These are phyloP conservation scores for Thalassiosira livingstoniorum DNA, from an alignment of 352 stramenopile species.

Conservation along the genomic window DNA sequence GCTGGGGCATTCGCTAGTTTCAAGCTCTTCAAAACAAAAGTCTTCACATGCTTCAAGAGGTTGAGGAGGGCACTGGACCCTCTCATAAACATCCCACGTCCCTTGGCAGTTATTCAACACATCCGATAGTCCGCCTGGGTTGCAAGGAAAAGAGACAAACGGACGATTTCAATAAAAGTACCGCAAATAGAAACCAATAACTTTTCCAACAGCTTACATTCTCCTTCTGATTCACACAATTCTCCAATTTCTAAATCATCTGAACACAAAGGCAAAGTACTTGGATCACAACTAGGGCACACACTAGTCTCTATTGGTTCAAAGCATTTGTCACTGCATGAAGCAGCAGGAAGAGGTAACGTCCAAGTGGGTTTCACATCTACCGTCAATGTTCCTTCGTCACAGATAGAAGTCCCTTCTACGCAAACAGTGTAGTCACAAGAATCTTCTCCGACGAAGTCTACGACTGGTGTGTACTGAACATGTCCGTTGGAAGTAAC, in stretches of 20 bases:
- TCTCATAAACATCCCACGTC: constrained; percentile 32
- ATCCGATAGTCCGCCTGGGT: constrained; percentile 23
- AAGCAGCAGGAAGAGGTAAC: background rate
- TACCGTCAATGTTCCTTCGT: constrained; percentile 10
- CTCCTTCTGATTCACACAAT: constrained; percentile 36
- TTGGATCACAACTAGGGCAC: constrained; percentile 27
- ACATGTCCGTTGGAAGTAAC: background rate
- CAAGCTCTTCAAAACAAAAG: constrained; percentile 22
- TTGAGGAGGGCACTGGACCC: constrained; percentile 10
- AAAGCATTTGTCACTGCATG: constrained; percentile 26
- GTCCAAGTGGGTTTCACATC: background rate
- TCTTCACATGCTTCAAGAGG: constrained; percentile 10
- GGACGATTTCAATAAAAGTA: no score
- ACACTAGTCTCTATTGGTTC: constrained; percentile 5
- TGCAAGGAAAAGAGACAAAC: no score
- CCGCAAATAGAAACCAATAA: no score
- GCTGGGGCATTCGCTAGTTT: constrained; percentile 5
- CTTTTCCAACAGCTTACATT: constrained; percentile 39
- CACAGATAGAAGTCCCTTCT: background rate
- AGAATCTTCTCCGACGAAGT: background rate
- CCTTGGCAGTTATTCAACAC: constrained; percentile 37
- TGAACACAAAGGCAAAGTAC: constrained; percentile 21
- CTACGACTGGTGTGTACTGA: background rate
- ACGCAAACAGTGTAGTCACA: constrained; percentile 15
- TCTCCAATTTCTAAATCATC: constrained; percentile 6